phyloP scores from a whole-genome alignment of 495 filamentous ascomycete genomes.

The Hypomontagnella submonticulosa region DNA sequence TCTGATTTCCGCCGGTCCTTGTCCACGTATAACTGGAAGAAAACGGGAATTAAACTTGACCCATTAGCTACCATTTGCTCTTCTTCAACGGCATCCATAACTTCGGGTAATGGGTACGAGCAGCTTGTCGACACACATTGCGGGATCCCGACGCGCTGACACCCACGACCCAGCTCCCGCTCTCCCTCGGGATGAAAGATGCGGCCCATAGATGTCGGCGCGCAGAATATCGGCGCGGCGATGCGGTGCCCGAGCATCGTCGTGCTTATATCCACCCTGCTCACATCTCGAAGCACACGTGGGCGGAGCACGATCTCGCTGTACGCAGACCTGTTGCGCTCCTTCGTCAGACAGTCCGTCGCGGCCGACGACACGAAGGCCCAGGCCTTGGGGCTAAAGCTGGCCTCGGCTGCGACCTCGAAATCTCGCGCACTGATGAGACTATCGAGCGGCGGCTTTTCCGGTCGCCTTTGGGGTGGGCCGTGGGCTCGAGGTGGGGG shows the following conservation, averaged over 20 bases:
- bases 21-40: conserved; percentile 88
- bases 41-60: conserved; percentile 57
- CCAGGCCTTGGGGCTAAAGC: conserved; percentile 76
- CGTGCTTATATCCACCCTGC: conserved; percentile 63
- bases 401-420: conserved; percentile 68
- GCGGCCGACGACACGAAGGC: conserved; percentile 87
- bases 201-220: conserved; percentile 80
- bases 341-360: conserved; percentile 75
- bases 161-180: conserved; percentile 72
- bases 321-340: conserved; percentile 64
- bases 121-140: conserved; percentile 76
- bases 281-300: conserved; percentile 75
- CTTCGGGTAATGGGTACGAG: conserved; percentile 71
- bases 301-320: conserved; percentile 77
- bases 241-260: conserved; percentile 70
- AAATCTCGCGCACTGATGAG: conserved; percentile 83
- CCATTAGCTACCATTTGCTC: conserved; percentile 7
- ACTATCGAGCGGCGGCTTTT: conserved; percentile 72
- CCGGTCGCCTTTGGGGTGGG: conserved; percentile 12
- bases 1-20: conserved; percentile 75
- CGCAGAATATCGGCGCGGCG: conserved; percentile 73
- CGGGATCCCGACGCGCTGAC: conserved; percentile 58
- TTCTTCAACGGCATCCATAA: conserved; percentile 59
- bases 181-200: conserved; percentile 79
- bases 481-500: conserved; percentile 28